These are phyloP conservation scores for Beta macrorhiza DNA, from an alignment of 179 eudicot genomes.

Conservation along the genomic window DNA sequence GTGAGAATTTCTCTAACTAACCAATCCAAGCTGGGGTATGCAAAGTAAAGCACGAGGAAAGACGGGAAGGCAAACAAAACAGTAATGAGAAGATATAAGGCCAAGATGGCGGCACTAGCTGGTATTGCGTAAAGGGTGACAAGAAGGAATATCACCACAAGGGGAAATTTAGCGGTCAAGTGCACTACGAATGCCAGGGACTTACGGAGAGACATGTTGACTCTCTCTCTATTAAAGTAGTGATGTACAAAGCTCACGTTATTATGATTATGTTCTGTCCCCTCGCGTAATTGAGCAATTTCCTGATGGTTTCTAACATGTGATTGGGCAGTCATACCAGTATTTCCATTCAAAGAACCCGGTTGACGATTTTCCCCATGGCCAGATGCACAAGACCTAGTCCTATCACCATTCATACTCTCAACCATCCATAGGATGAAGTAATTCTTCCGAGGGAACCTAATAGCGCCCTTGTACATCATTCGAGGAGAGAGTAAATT, in stretches of 20 bases:
- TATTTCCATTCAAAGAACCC: slow-evolving; percentile 19
- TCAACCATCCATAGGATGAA: slow-evolving; percentile 71
- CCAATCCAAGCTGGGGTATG: slow-evolving; percentile 66
- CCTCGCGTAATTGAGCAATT: neutral
- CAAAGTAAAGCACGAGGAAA: slow-evolving; percentile 54
- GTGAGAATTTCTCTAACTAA: slow-evolving; percentile 54
- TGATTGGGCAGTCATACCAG: slow-evolving; percentile 25
- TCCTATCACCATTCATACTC: slow-evolving; percentile 61
- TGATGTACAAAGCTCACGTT: slow-evolving; percentile 7
- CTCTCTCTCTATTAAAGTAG: slow-evolving; percentile 34
- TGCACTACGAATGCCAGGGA: slow-evolving; percentile 47
- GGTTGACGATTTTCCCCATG: slow-evolving; percentile 34
- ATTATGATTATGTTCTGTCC: slow-evolving; percentile 18
- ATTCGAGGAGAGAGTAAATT: slow-evolving; percentile 47
- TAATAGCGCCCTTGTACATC: slow-evolving; percentile 44
- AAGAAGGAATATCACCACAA: slow-evolving; percentile 48
- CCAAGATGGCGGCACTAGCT: slow-evolving; percentile 56
- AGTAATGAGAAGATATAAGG: slow-evolving; percentile 54
- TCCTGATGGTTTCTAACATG: slow-evolving; percentile 23
- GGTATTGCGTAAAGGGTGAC: slow-evolving; percentile 54
- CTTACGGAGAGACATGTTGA: slow-evolving; percentile 36
- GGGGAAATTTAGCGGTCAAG: slow-evolving; percentile 51
- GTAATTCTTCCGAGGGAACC: slow-evolving; percentile 55
- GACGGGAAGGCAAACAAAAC: slow-evolving; percentile 56
- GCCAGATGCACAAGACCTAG: slow-evolving; percentile 32